Percentiles rank a stretch among this genome's conserved stretches.
Conservation (phyloP, 768 basidiomycete species). For the Tulasnella sp. region DNA sequence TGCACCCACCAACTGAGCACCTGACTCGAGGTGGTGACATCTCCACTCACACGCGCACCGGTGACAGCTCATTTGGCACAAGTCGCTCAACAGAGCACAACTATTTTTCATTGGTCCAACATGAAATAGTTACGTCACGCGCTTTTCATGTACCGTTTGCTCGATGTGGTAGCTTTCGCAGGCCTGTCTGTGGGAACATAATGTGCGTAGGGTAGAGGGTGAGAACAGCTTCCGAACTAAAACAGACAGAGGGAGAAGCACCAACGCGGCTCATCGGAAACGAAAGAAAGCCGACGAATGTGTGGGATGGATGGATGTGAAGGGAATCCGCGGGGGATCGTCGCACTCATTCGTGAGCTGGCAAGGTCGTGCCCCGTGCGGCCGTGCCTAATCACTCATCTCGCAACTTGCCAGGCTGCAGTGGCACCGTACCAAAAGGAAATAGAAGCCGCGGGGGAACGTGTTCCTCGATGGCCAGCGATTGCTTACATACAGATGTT, state of each 20-base stretch:
- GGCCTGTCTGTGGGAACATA: background rate
- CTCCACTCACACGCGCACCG: background rate
- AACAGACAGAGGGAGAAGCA: background rate
- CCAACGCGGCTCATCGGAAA: background rate
- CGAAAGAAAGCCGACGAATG: background rate
- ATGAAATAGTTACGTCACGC: background rate
- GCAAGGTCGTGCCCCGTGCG: background rate
- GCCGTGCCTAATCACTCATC: background rate
- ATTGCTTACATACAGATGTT: background rate
- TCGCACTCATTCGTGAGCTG: background rate
- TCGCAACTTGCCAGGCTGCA: background rate
- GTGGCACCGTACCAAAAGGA: background rate
- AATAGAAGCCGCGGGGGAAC: background rate
- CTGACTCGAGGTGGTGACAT: background rate
- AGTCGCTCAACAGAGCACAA: background rate
- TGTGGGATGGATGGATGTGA: background rate
- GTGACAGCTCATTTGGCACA: slow-evolving; percentile 4
- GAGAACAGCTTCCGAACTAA: background rate
- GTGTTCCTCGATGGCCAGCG: background rate
- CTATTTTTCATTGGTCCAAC: background rate
- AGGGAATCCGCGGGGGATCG: background rate
- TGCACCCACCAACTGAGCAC: background rate
- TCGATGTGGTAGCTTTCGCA: background rate
- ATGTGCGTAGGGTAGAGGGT: background rate
- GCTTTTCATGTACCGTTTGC: background rate